phyloP scores from a whole-genome alignment of 2,329 filamentous ascomycete species.

The Hypoxylon sp. region DNA sequence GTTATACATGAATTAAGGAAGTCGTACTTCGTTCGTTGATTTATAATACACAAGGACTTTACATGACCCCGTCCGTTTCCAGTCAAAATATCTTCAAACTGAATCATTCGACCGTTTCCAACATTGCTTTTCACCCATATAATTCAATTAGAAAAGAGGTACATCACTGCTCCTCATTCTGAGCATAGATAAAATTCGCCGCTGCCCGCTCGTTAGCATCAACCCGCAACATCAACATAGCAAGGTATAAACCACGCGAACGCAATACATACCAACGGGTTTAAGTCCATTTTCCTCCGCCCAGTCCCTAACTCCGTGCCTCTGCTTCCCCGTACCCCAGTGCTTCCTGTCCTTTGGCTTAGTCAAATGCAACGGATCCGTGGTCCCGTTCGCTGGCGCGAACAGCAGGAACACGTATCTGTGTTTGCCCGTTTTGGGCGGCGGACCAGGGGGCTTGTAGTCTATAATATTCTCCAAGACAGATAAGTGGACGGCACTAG shows the following conservation, averaged over 20 bases:
- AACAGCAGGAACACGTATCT: slow-evolving; percentile 62
- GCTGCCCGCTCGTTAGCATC: slow-evolving; percentile 46
- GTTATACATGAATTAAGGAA: not conserved
- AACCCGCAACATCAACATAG: not conserved
- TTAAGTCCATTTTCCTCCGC: slow-evolving; percentile 59
- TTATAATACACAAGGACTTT: not conserved
- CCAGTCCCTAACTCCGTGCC: slow-evolving; percentile 60
- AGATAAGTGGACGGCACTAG: slow-evolving; percentile 18
- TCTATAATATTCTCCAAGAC: slow-evolving; percentile 57
- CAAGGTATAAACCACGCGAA: slow-evolving; percentile 12
- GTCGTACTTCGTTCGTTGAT: not conserved
- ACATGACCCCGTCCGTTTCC: not conserved
- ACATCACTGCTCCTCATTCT: slow-evolving; percentile 58
- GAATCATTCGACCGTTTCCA: not conserved
- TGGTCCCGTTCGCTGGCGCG: slow-evolving; percentile 58
- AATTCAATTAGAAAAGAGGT: not conserved
- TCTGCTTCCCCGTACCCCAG: slow-evolving; percentile 58
- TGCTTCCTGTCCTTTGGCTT: slow-evolving; percentile 58
- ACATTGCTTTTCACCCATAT: not conserved
- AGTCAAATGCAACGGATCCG: slow-evolving; percentile 54
- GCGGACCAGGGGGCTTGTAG: slow-evolving; percentile 61
- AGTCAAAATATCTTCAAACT: not conserved
- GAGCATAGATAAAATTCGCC: slow-evolving; percentile 61
- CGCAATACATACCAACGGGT: slow-evolving; percentile 58
- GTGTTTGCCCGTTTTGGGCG: slow-evolving; percentile 60